phyloP scores from a whole-genome alignment of 225 moss, liverwort and hornwort genomes.

The Pleurozium schreberi region DNA sequence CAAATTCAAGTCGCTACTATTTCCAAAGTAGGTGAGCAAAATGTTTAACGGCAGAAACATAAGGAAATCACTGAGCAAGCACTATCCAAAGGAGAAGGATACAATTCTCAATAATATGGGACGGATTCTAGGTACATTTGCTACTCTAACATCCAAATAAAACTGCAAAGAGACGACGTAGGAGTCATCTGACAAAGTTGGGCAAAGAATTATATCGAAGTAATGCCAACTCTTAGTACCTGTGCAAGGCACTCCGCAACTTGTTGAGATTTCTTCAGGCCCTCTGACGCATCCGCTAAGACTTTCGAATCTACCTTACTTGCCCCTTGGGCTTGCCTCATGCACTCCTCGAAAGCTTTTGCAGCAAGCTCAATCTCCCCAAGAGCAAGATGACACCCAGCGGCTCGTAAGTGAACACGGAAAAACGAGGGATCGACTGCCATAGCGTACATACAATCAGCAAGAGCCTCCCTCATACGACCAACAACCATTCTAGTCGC shows the following conservation, averaged over 20 bases:
- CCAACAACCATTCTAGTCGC: constrained; percentile 96
- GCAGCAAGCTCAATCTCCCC: constrained; percentile 73
- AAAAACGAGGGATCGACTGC: constrained; percentile 77
- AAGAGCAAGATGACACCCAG: constrained; percentile 85
- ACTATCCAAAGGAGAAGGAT: too few relatives aligned
- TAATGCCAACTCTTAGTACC: constrained; percentile 19
- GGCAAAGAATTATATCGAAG: neutral
- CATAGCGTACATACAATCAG: constrained; percentile 80
- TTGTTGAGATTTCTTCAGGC: constrained; percentile 65
- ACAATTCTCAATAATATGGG: too few relatives aligned
- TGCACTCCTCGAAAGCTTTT: constrained; percentile 65
- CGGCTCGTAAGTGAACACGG: constrained; percentile 78
- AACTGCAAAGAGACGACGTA: neutral
- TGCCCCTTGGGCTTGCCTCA: constrained; percentile 51
- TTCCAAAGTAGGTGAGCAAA: neutral
- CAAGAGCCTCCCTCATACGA: constrained; percentile 87
- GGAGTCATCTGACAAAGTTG: neutral
- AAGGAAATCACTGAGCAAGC: too few relatives aligned
- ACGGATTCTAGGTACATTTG: neutral
- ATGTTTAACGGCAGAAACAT: neutral
- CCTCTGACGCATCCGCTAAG: constrained; percentile 63
- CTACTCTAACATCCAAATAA: neutral
- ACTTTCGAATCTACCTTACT: constrained; percentile 55
- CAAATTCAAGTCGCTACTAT: neutral
- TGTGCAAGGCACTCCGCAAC: constrained; percentile 49